These are phyloP conservation scores for Meyerozyma smithsonii DNA, from an alignment of 1,139 yeast species.

Conservation along the genomic window DNA sequence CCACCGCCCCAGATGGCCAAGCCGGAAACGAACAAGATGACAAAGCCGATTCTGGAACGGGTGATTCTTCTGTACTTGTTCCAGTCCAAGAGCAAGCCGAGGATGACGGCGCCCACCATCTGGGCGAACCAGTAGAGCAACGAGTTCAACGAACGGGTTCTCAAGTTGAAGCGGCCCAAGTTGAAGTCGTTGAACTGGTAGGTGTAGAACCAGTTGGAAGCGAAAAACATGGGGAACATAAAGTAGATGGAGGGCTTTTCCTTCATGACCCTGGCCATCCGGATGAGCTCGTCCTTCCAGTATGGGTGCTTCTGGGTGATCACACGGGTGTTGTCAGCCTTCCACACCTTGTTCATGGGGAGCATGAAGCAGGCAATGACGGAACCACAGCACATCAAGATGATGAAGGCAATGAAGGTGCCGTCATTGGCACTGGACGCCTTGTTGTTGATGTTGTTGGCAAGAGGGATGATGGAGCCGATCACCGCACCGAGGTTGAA, in stretches of 20 bases:
- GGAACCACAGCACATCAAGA: constrained; percentile 48
- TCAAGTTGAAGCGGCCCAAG: constrained; percentile 50
- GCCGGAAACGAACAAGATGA: constrained; percentile 34
- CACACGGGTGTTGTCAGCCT: constrained; percentile 49
- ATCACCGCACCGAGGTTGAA: constrained; percentile 63
- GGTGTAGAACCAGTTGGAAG: constrained; percentile 64
- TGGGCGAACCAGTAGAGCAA: constrained; percentile 59
- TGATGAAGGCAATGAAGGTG: constrained; percentile 54
- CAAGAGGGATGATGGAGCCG: constrained; percentile 54
- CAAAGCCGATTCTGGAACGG: constrained; percentile 47
- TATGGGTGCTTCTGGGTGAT: constrained; percentile 42
- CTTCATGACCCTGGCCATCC: constrained; percentile 34
- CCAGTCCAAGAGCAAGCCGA: constrained; percentile 48
- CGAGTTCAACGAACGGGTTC: constrained; percentile 58
- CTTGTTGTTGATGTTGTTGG: constrained; percentile 37
- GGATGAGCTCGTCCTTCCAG: constrained; percentile 42
- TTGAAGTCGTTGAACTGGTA: constrained; percentile 59
- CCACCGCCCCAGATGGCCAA: constrained; percentile 64
- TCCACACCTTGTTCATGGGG: constrained; percentile 48
- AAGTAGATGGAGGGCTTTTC: constrained; percentile 44
- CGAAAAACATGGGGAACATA: constrained; percentile 57
- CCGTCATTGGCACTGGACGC: constrained; percentile 43
- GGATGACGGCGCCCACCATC: constrained; percentile 50
- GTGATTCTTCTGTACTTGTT: constrained; percentile 33
- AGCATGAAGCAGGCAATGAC: constrained; percentile 43